These are phyloP conservation scores for Salicornia ramosissima DNA, from an alignment of 148 eudicot genomes.

Conservation along the genomic window DNA sequence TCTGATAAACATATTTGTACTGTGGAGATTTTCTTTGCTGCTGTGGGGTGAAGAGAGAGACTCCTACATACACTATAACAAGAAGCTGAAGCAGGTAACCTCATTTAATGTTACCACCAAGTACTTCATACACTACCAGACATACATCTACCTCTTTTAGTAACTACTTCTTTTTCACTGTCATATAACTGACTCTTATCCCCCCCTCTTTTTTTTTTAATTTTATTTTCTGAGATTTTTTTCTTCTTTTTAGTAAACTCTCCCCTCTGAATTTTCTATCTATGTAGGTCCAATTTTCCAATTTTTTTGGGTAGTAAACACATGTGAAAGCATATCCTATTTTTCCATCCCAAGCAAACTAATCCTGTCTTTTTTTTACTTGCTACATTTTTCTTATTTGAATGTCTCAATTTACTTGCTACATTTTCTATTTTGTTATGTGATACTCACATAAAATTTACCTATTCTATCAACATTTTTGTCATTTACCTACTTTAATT, in stretches of 20 bases:
- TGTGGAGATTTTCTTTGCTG: constrained; percentile 24
- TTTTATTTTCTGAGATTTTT: background rate
- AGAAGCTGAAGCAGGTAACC: background rate
- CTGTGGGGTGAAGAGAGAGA: constrained; percentile 15
- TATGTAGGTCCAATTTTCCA: constrained; percentile 22
- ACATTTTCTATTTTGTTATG: too few relatives aligned
- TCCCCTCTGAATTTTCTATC: background rate
- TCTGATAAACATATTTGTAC: constrained; percentile 17
- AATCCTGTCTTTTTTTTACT: too few relatives aligned
- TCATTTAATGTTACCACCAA: constrained; percentile 16
- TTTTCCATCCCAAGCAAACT: background rate
- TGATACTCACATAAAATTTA: too few relatives aligned
- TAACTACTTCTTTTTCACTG: constrained; percentile 24
- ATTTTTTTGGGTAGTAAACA: constrained; percentile 16
- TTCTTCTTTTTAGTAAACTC: constrained; percentile 1
- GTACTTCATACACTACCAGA: constrained; percentile 24
- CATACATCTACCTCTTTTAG: constrained; percentile 24
- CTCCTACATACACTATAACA: background rate
- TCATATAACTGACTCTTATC: constrained; percentile 29
- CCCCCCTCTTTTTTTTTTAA: too few relatives aligned
- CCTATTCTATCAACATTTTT: too few relatives aligned
- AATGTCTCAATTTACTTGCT: too few relatives aligned
- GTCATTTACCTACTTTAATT: too few relatives aligned
- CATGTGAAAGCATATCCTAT: constrained; percentile 28
- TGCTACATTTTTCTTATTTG: too few relatives aligned